Evolutionary conservation across 2,329 filamentous ascomycete species (phyloP).

Genomic region (Penicillium oxalicum): DNA sequence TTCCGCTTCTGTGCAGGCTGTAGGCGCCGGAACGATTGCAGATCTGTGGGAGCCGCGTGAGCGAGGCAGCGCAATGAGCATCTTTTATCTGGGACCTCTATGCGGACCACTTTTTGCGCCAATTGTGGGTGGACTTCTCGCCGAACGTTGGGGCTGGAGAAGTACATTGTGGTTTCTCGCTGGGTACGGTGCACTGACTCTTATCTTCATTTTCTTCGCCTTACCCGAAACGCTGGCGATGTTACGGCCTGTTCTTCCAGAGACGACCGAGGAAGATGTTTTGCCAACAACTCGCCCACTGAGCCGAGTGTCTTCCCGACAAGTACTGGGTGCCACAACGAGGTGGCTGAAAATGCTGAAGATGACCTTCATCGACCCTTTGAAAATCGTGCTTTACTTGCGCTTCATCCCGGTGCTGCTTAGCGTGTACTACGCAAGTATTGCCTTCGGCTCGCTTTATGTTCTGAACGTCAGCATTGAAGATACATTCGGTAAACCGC

Average conservation of each 20-base stretch:
- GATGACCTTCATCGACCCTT: conserved; percentile 63
- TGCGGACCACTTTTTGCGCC: conserved; percentile 69
- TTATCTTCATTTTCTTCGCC: conserved; percentile 38
- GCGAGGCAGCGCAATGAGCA: conserved; percentile 71
- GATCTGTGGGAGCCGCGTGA: conserved; percentile 72
- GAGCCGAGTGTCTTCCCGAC: conserved; percentile 54
- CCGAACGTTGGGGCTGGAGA: conserved; percentile 65
- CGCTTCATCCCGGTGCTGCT: conserved; percentile 68
- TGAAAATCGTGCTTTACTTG: conserved; percentile 64
- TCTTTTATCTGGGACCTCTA: conserved; percentile 75
- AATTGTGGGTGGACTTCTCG: conserved; percentile 68
- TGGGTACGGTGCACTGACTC: conserved; percentile 55
- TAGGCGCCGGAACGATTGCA: conserved; percentile 76
- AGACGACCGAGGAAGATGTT: conserved; percentile 20
- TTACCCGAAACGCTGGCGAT: conserved; percentile 40
- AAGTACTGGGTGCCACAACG: conserved; percentile 55
- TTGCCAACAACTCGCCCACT: conserved; percentile 26
- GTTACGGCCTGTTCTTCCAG: conserved; percentile 27
- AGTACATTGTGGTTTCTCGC: conserved; percentile 72
- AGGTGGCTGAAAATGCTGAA: conserved; percentile 51
- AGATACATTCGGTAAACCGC: conserved; percentile 57
- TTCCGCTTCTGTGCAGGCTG: conserved; percentile 72
- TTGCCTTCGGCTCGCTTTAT: conserved; percentile 71
- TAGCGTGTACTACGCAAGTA: conserved; percentile 66
- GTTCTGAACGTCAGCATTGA: conserved; percentile 73